A percentile compares a stretch with the other conserved stretches of the same genome.
Evolutionary conservation across 2,329 filamentous ascomycete genomes (phyloP).

Genomic region (Drechslera avenae): DNA sequence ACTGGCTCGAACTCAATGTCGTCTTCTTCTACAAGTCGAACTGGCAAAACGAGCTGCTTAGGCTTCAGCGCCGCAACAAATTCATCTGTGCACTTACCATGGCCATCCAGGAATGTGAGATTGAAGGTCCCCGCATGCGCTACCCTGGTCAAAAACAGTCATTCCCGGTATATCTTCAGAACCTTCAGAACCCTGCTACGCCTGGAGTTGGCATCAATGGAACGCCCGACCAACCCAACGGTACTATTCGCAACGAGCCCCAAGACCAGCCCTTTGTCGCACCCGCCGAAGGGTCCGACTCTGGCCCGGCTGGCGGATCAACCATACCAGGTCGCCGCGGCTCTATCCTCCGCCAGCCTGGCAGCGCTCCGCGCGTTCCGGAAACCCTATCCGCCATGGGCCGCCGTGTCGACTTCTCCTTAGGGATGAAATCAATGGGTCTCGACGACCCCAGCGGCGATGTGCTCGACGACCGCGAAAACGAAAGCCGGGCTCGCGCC

Average conservation of each 20-base stretch:
- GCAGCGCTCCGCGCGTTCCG: slow-evolving; percentile 53
- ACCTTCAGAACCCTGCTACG: slow-evolving; percentile 54
- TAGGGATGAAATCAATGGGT: slow-evolving; percentile 67
- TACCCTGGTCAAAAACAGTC: slow-evolving; percentile 70
- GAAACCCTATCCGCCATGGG: slow-evolving; percentile 64
- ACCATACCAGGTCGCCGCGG: slow-evolving; percentile 41
- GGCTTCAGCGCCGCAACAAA: slow-evolving; percentile 88
- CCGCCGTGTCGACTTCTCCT: slow-evolving; percentile 71
- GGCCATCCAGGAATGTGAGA: slow-evolving; percentile 80
- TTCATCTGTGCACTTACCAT: slow-evolving; percentile 92
- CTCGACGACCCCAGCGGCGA: slow-evolving; percentile 66
- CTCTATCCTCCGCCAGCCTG: slow-evolving; percentile 62
- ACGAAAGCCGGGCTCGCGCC: slow-evolving; percentile 41
- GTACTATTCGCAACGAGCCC: slow-evolving; percentile 42
- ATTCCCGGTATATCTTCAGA: slow-evolving; percentile 68
- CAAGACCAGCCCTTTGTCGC: slow-evolving; percentile 53
- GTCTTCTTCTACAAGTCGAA: slow-evolving; percentile 98
- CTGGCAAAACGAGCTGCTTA: slow-evolving; percentile 92
- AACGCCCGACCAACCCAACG: slow-evolving; percentile 53
- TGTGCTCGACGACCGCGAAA: slow-evolving; percentile 63
- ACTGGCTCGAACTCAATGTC: slow-evolving; percentile 85
- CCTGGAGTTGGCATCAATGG: slow-evolving; percentile 51
- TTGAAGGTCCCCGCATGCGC: slow-evolving; percentile 80
- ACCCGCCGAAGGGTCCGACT: slow-evolving; percentile 27
- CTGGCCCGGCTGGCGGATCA: no score